A percentile compares a stretch with the other conserved stretches of the same genome.
Evolutionary conservation across 306 rosid genomes (phyloP).

Genomic region (Pterocarpus santalinus): DNA sequence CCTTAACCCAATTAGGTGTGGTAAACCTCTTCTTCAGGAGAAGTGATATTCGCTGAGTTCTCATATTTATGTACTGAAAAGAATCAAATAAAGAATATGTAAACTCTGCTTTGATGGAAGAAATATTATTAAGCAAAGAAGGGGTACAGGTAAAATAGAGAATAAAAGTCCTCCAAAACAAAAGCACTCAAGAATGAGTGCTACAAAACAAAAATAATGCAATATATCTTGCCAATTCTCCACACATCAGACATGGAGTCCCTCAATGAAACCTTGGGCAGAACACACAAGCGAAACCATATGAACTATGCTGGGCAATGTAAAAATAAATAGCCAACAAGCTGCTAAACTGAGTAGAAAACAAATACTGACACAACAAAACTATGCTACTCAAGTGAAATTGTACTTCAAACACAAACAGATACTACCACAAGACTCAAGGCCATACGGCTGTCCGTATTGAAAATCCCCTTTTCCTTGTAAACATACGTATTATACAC

Average conservation of each 20-base stretch:
- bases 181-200: not conserved
- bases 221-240: not conserved
- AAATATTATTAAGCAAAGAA: conserved; percentile 18
- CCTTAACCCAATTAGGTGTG: conserved; percentile 94
- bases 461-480: too few relatives aligned
- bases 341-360: too few relatives aligned
- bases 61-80: conserved; percentile 80
- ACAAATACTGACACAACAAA: too few relatives aligned
- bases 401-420: too few relatives aligned
- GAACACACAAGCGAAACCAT: too few relatives aligned
- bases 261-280: too few relatives aligned
- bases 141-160: not conserved
- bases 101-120: conserved; percentile 18
- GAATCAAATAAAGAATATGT: conserved; percentile 32
- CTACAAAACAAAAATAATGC: not conserved
- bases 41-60: conserved; percentile 78
- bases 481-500: not conserved
- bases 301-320: too few relatives aligned
- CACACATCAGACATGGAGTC: too few relatives aligned
- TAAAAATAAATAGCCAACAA: too few relatives aligned
- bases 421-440: too few relatives aligned
- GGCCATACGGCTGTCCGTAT: too few relatives aligned
- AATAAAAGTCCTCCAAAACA: not conserved
- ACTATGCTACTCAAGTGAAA: too few relatives aligned
- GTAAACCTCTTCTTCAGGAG: conserved; percentile 86